phyloP scores from a whole-genome alignment of 2,329 filamentous ascomycete species.

The Botryotinia globosa region DNA sequence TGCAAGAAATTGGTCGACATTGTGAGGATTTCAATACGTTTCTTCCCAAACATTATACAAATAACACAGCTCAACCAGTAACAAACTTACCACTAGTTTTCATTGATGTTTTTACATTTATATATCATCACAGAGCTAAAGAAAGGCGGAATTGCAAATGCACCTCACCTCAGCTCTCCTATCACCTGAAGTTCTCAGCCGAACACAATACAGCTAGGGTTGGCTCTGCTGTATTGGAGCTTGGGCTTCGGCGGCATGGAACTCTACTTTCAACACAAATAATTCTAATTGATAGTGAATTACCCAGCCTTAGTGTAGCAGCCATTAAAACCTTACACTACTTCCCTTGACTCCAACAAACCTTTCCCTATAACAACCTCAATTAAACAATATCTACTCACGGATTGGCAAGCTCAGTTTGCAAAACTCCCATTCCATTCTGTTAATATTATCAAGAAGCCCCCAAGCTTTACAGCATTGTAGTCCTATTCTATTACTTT shows the following conservation, averaged over 20 bases:
- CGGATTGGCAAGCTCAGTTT: background rate
- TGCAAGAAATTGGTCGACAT: background rate
- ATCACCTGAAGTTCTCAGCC: background rate
- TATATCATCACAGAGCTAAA: background rate
- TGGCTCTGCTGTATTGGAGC: background rate
- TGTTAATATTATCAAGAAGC: background rate
- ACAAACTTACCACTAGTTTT: background rate
- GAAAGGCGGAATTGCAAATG: background rate
- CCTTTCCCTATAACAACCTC: background rate
- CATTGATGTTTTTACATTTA: background rate
- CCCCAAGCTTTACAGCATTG: background rate
- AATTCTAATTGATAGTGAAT: background rate
- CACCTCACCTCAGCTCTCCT: no score
- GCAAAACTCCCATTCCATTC: background rate
- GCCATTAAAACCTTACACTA: background rate
- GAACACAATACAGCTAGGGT: background rate
- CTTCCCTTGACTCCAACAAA: background rate
- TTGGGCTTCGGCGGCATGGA: background rate
- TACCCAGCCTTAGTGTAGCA: background rate
- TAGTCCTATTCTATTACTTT: background rate
- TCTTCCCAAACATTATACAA: no score
- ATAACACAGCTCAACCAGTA: no score
- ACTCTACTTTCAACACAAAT: no score
- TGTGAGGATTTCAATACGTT: no score
- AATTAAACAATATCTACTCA: background rate